Base-by-base conservation (phyloP, 768 basidiomycete genomes). In the Rhodosporidiobolus sp. region DNA sequence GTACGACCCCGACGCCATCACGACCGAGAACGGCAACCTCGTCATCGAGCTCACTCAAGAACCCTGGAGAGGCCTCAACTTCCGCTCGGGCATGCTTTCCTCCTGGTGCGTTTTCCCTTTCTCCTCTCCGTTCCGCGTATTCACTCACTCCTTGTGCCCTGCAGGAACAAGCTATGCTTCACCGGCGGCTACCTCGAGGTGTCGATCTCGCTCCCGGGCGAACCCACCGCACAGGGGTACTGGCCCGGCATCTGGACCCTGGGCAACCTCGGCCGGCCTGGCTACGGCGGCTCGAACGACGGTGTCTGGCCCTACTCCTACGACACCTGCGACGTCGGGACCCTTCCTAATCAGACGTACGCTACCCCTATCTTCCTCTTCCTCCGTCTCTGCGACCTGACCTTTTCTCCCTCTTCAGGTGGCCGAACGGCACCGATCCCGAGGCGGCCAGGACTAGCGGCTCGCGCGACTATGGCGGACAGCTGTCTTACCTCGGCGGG, bases 251-350 rank as follows among this genome's bases (percentile, higher is more conserved):
- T 67, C 19, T 72, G 74, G 70, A 69, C 67, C 8, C 45, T 70
- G 46, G 62, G 92, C 2, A 95, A 94, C 78, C 85, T 92, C 85
- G 93, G 85, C 75, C 81, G 93, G 67, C 88, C 93, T 45, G 94
- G 92, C 3, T 94, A 89, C 81, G 94, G 94, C 56, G 91, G 89
- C 24, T 89, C 91, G 3, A 94, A 91, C 1, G 90, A 97, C 73
- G 95, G 92, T 75, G 79, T 78, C 28, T 81, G 85, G 88, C 88
- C 80, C 11, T 85, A 78, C 75, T 76, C 63, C 14, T 72, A 38
- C 48, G 65, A 61, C 94, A 94, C 79, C 89, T 88, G 94, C 79
- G 94, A 97, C 81, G 73, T 90, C 49, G 94, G 94, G 11, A 94
- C 93, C 0, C 87, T 90, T 81, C 87, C 88, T 22, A 92, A 91